Conservation (phyloP, 441 rosid species). For the Pelargonium citronellum region DNA sequence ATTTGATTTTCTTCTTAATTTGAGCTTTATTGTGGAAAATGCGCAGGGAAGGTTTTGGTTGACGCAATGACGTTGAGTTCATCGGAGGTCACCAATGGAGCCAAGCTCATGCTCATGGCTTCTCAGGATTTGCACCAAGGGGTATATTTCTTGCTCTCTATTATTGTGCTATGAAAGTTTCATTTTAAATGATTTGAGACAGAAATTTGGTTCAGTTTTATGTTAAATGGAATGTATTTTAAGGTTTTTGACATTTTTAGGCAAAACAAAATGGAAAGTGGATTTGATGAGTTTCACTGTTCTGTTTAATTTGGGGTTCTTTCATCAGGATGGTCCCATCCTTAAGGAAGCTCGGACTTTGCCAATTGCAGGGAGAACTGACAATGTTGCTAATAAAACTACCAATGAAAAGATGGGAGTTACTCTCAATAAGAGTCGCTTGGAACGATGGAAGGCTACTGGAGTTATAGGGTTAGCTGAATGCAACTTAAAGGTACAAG, state of each 20-base stretch:
- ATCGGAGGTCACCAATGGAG: constrained; percentile 57
- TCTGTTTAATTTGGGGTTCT: constrained; percentile 16
- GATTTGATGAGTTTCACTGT: constrained; percentile 1
- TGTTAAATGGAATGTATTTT: neutral
- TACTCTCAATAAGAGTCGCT: constrained; percentile 40
- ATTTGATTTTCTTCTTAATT: neutral
- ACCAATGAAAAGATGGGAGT: constrained; percentile 25
- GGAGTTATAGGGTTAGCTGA: constrained; percentile 69
- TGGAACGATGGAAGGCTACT: constrained; percentile 66
- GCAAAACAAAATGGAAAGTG: neutral
- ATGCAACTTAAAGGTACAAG: constrained; percentile 57
- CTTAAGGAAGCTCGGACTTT: constrained; percentile 53
- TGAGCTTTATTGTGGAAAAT: neutral
- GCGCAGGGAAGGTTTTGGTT: constrained; percentile 61
- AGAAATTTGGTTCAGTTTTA: neutral
- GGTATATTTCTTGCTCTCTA: constrained; percentile 34
- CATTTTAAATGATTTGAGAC: neutral
- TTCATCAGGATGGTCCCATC: constrained; percentile 63
- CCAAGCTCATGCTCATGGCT: constrained; percentile 81
- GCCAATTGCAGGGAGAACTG: constrained; percentile 42
- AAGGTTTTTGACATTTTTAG: neutral
- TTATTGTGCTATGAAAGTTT: neutral
- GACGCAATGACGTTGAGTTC: constrained; percentile 57
- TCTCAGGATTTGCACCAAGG: constrained; percentile 90
- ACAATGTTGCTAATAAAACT: constrained; percentile 14